Conservation (phyloP, 2,329 filamentous ascomycete genomes). For the Fusarium penzigii region DNA sequence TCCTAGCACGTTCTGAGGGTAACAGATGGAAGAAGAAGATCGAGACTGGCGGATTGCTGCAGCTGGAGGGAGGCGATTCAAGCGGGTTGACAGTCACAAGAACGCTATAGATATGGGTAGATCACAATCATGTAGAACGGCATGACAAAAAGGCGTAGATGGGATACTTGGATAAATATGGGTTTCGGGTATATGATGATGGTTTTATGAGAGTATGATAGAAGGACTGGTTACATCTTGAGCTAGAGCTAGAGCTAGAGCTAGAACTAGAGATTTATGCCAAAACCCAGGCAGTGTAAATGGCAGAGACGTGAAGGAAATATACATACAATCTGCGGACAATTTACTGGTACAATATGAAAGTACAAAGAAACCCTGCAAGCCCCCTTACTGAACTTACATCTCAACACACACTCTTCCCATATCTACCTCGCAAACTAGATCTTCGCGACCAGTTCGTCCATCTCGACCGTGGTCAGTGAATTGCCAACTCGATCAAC, state of each 20-base stretch:
- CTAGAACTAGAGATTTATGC: not conserved
- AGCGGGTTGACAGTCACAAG: conserved; percentile 55
- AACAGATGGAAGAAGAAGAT: conserved; percentile 76
- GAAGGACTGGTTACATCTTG: not conserved
- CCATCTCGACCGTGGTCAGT: conserved; percentile 8
- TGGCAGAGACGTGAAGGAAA: not conserved
- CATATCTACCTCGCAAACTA: not conserved
- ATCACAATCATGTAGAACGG: conserved; percentile 5
- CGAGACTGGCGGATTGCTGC: conserved; percentile 57
- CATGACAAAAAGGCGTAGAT: conserved; percentile 11
- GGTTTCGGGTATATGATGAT: not conserved
- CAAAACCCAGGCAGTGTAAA: not conserved
- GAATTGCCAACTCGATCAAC: conserved; percentile 6
- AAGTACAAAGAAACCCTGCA: not conserved
- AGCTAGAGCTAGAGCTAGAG: not conserved
- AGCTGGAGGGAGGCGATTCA: conserved; percentile 46
- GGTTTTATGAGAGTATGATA: not conserved
- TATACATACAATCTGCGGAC: too few species aligned
- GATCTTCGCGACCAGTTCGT: not conserved
- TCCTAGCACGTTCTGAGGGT: conserved; percentile 72
- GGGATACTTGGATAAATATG: not conserved
- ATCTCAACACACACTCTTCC: not conserved
- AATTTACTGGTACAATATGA: not conserved
- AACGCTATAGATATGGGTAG: conserved; percentile 40
- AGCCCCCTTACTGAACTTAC: not conserved